Conservation (phyloP, 1,284 basidiomycete genomes). For the Moniliophthora roreri region DNA sequence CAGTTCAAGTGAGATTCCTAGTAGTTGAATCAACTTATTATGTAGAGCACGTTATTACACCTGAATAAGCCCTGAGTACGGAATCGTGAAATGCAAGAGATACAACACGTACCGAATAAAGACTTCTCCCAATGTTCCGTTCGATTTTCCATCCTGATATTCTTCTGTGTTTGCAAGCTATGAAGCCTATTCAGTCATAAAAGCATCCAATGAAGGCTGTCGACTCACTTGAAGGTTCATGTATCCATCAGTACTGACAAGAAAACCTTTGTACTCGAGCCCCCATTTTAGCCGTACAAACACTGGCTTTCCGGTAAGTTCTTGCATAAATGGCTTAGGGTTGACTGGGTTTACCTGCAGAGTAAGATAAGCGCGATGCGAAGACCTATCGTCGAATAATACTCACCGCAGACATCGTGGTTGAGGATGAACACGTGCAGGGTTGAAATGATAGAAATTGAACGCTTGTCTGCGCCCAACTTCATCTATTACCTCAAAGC, state of each 20-base stretch:
- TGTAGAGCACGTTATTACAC: conserved; percentile 93
- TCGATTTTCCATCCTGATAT: conserved; percentile 94
- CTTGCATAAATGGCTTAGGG: conserved; percentile 98
- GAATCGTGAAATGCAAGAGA: neutral
- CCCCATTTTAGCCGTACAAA: conserved; percentile 98
- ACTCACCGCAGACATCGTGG: conserved; percentile 59
- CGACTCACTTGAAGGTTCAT: conserved; percentile 94
- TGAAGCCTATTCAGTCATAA: conserved; percentile 3
- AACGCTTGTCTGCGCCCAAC: neutral
- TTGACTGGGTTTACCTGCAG: conserved; percentile 88
- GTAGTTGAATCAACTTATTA: conserved; percentile 61
- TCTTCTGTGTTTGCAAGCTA: conserved; percentile 98
- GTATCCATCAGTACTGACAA: conserved; percentile 98
- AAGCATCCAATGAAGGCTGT: conserved; percentile 1
- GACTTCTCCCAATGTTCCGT: conserved; percentile 95
- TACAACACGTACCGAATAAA: conserved; percentile 81
- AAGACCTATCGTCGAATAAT: conserved; percentile 8
- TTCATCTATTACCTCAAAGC: conserved; percentile 1
- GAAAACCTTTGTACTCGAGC: conserved; percentile 97
- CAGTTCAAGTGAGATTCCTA: conserved; percentile 20
- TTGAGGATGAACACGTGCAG: conserved; percentile 54
- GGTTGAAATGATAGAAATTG: conserved; percentile 37
- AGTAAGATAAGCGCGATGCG: neutral
- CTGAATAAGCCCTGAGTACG: conserved; percentile 27
- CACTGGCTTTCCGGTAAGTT: conserved; percentile 96